Evolutionary conservation across 305 asterid genomes (phyloP).

Genomic region (Fraxinus latifolia): DNA sequence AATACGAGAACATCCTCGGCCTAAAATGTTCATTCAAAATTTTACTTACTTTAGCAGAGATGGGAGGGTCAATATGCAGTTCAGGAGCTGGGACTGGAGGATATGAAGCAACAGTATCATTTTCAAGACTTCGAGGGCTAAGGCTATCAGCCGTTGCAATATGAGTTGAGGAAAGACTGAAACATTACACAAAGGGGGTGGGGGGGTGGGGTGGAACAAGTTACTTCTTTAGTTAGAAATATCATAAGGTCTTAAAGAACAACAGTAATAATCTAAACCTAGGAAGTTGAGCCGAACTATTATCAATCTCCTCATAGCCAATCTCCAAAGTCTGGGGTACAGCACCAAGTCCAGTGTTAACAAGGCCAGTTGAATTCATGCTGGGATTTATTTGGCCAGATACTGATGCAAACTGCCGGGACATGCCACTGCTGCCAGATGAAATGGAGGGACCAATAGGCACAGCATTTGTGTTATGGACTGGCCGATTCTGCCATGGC

Average conservation of each 20-base stretch:
- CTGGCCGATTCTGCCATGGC: constrained; percentile 86
- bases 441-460: constrained; percentile 69
- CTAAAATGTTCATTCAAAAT: constrained; percentile 4
- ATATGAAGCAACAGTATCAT: constrained; percentile 48
- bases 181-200: constrained; percentile 14
- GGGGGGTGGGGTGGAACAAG: not conserved
- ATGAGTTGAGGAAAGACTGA: constrained; percentile 61
- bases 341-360: constrained; percentile 53
- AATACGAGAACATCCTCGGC: too few relatives aligned
- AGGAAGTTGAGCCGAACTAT: constrained; percentile 50
- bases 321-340: constrained; percentile 61
- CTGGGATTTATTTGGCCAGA: constrained; percentile 58
- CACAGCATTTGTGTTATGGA: constrained; percentile 62
- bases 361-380: constrained; percentile 55
- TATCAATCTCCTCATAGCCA: constrained; percentile 59
- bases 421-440: constrained; percentile 50
- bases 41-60: constrained; percentile 56
- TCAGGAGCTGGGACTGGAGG: constrained; percentile 58
- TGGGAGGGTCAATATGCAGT: constrained; percentile 47
- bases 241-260: not conserved
- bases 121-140: constrained; percentile 49
- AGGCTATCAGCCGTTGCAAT: constrained; percentile 54
- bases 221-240: not conserved
- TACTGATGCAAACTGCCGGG: constrained; percentile 54
- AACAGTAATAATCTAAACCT: constrained; percentile 41